These are phyloP conservation scores for Chromera velia DNA, from an alignment of 73 alveolate genomes.

Conservation along the genomic window DNA sequence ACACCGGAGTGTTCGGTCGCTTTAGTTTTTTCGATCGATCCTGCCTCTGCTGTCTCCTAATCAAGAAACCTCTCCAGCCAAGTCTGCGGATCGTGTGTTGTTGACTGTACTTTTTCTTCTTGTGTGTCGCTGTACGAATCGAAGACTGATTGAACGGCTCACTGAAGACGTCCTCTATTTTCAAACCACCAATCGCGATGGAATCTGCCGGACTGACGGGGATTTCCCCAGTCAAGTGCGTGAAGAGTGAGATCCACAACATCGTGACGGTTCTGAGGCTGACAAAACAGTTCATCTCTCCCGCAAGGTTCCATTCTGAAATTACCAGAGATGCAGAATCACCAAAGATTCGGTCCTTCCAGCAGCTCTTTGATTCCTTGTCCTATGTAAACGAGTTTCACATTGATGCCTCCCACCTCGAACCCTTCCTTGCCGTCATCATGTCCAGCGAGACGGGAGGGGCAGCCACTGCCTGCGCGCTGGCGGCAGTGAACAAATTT, in stretches of 20 bases:
- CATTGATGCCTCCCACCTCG: neutral
- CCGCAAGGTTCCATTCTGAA: neutral
- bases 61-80: no score
- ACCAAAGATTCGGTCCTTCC: neutral
- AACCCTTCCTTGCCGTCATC: constrained; percentile 11
- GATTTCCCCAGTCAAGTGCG: neutral
- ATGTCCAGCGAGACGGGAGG: constrained; percentile 31
- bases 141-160: no score
- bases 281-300: neutral
- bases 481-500: constrained; percentile 37
- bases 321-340: neutral
- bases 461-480: constrained; percentile 32
- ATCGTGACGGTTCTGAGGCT: constrained; percentile 14
- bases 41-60: no score
- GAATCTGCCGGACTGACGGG: no score
- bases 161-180: no score
- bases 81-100: no score
- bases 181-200: no score
- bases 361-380: neutral
- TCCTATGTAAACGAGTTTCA: neutral
- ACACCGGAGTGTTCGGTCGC: no score
- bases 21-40: no score
- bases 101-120: no score
- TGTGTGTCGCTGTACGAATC: no score
- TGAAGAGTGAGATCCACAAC: constrained; percentile 33